Base-by-base conservation (phyloP, 306 rosid genomes). In the Carpinus viminea region DNA sequence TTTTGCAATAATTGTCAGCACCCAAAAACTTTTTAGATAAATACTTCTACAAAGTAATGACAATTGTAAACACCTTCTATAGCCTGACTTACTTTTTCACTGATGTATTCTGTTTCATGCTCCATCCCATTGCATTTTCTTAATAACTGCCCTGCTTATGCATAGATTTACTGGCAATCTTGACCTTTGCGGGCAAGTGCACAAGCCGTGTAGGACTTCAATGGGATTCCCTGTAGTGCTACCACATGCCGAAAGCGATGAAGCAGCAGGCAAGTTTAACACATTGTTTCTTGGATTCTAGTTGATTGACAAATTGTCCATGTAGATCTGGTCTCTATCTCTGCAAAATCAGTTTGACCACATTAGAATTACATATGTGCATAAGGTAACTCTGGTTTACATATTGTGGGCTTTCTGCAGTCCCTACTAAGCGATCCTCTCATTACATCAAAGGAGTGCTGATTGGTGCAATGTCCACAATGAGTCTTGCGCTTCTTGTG, bases 161-260 rank as follows among this genome's bases (percentile, higher is more conserved):
- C 48, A 41, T 76, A 96, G 99, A 88, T 96, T 93, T 80, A 74
- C 75, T 46, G 99, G 98, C 4, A 96, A 96, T 79, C 83, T 86
- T 43, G 97, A 86, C 84, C 99, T 96, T 81, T 96, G 99, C 76
- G 98, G 99, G 68, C 99, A 96, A 90, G 82, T 96, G 28, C 81
- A 86, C 73, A 96, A 89, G 78, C 98, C 90, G 3, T 96, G 99
- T 75, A 86, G 91, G 48, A 90, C 99, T 52, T 96, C 99, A 61
- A 76, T 96, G 46, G 99, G 99, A 66, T 96, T 93, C 74, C 99
- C 99, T 65, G 99, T 90, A 24, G 94, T 96, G 70, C 87, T 96
- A 48, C 99, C 99, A 0, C 96, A 91, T 74, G 94, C 97, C 41
- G 90, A 65, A 72, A 96, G 99, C 62, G 94, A 96, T 78, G 92